These are phyloP conservation scores for Mortierella antarctica DNA, from an alignment of 192 early-diverging fungal species.

Conservation along the genomic window DNA sequence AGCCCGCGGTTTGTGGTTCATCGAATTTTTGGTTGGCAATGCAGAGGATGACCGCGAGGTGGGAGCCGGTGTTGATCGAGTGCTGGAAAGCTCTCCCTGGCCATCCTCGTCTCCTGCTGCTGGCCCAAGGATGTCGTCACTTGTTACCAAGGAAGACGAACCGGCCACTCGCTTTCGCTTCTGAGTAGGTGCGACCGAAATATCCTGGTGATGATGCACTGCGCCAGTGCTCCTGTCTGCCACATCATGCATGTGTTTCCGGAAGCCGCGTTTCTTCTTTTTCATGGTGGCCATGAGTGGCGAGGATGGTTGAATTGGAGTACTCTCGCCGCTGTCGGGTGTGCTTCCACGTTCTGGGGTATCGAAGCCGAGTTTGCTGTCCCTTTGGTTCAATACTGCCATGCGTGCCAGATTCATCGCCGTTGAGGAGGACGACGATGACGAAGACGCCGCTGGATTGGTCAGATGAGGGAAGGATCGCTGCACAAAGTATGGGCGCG, in stretches of 20 bases:
- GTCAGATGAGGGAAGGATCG: not conserved
- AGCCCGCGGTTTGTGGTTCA: constrained; percentile 5
- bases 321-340: constrained; percentile 11
- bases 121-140: not conserved
- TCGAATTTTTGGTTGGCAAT: not conserved
- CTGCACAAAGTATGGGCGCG: constrained; percentile 15
- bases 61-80: constrained; percentile 13
- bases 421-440: not conserved
- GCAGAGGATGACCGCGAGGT: not conserved
- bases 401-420: constrained; percentile 17
- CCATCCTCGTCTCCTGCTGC: not conserved
- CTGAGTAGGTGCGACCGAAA: not conserved
- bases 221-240: not conserved
- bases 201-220: no score
- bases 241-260: not conserved
- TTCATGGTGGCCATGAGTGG: not conserved
- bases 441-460: not conserved
- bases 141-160: not conserved
- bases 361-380: not conserved
- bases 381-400: constrained; percentile 23
- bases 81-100: constrained; percentile 4
- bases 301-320: constrained; percentile 6
- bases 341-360: constrained; percentile 30
- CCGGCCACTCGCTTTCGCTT: not conserved
- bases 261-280: constrained; percentile 20